These are phyloP conservation scores for Cryptococcus sp. DNA, from an alignment of 1,284 basidiomycete species.

Conservation along the genomic window DNA sequence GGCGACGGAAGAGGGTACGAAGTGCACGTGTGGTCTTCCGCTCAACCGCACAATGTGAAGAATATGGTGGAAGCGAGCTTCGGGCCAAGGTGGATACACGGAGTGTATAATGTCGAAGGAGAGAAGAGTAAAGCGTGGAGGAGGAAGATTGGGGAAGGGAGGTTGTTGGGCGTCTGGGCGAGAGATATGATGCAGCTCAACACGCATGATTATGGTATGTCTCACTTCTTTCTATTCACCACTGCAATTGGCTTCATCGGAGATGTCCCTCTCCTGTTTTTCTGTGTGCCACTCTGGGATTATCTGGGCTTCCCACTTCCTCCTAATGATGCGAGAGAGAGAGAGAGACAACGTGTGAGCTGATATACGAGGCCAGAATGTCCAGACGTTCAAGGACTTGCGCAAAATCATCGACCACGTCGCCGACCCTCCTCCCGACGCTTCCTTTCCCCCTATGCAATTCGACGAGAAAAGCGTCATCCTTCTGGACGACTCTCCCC, in stretches of 20 bases:
- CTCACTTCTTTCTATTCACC: too few relatives aligned
- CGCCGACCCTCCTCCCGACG: neutral
- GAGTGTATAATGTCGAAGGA: slow-evolving; percentile 28
- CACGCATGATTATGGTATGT: slow-evolving; percentile 32
- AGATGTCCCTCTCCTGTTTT: too few relatives aligned
- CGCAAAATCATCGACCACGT: slow-evolving; percentile 32
- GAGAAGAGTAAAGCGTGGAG: slow-evolving; percentile 7
- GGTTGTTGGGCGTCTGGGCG: slow-evolving; percentile 42
- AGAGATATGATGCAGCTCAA: slow-evolving; percentile 41
- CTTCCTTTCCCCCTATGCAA: neutral
- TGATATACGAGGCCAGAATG: slow-evolving; percentile 23
- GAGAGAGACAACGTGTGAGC: too few relatives aligned
- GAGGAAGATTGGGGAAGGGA: slow-evolving; percentile 28
- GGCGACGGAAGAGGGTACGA: slow-evolving; percentile 27
- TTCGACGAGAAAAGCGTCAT: slow-evolving; percentile 31
- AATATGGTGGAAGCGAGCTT: slow-evolving; percentile 41
- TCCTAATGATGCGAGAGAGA: too few relatives aligned
- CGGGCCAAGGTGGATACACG: slow-evolving; percentile 25
- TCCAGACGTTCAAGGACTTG: slow-evolving; percentile 45
- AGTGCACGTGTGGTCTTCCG: slow-evolving; percentile 44
- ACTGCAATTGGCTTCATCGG: too few relatives aligned
- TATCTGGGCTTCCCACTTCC: too few relatives aligned
- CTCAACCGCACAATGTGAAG: slow-evolving; percentile 44
- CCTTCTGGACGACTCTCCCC: slow-evolving; percentile 43
- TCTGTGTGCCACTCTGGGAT: too few relatives aligned